Evolutionary conservation across 345 rosid species (phyloP).

Genomic region (Mangifera indica): DNA sequence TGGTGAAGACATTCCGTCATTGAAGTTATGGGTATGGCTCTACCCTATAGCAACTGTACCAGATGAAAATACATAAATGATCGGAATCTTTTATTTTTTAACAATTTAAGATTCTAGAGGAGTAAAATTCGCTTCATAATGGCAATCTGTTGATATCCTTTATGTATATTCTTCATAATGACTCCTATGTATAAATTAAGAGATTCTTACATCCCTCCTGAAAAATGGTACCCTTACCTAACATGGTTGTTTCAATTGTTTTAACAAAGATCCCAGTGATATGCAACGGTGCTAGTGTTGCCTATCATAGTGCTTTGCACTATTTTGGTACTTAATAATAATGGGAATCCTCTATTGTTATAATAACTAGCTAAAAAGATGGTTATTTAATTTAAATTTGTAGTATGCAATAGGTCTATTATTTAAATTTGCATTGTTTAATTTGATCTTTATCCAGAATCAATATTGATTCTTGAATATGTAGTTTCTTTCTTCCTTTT

Average conservation of each 20-base stretch:
- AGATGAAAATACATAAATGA: background rate
- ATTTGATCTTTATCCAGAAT: too few relatives aligned
- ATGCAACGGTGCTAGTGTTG: background rate
- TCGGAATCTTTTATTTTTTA: background rate
- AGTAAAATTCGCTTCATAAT: background rate
- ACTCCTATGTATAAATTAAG: slow-evolving; percentile 3
- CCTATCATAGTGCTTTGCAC: background rate
- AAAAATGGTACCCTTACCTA: background rate
- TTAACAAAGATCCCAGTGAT: background rate
- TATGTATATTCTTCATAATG: slow-evolving; percentile 18
- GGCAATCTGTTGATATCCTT: background rate
- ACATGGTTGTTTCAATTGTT: background rate
- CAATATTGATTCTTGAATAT: too few relatives aligned
- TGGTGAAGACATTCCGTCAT: slow-evolving; percentile 83
- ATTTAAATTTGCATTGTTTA: too few relatives aligned
- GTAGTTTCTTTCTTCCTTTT: too few relatives aligned
- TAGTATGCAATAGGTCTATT: too few relatives aligned
- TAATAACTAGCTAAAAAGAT: too few relatives aligned
- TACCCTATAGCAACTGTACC: background rate
- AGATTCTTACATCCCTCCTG: background rate
- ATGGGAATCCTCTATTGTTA: too few relatives aligned
- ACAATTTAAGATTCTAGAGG: background rate
- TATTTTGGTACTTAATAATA: too few relatives aligned
- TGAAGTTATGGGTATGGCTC: slow-evolving; percentile 27
- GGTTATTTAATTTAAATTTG: too few relatives aligned